phyloP scores from a whole-genome alignment of 1,284 basidiomycete genomes.

The Fomitopsis pinicola region DNA sequence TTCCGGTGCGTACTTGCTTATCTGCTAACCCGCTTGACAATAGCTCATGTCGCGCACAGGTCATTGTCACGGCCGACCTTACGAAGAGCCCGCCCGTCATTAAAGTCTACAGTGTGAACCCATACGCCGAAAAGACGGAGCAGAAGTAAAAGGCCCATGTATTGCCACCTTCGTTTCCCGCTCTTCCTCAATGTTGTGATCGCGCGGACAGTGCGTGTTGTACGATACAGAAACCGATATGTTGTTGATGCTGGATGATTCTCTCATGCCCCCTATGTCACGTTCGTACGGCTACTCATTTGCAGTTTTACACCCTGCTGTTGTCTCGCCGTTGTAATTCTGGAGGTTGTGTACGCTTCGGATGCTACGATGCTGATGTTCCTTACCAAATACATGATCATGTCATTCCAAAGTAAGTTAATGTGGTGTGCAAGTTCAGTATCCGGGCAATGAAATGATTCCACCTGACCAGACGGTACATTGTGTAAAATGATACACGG shows the following conservation, averaged over 20 bases:
- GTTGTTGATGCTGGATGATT: constrained; percentile 2
- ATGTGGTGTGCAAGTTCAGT: neutral
- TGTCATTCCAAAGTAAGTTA: neutral
- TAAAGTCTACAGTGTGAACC: constrained; percentile 88
- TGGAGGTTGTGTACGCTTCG: constrained; percentile 4
- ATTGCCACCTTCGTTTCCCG: neutral
- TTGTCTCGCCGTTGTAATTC: constrained; percentile 3
- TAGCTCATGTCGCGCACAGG: constrained; percentile 38
- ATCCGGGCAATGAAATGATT: no score
- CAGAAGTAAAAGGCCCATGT: constrained; percentile 30
- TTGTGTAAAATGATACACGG: no score
- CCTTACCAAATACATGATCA: constrained; percentile 2
- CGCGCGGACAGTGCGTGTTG: constrained; percentile 3
- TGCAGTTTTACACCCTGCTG: constrained; percentile 4
- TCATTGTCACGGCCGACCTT: constrained; percentile 89
- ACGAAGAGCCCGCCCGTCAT: constrained; percentile 94
- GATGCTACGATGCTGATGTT: constrained; percentile 6
- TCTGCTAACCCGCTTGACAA: neutral
- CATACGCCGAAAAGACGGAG: constrained; percentile 60
- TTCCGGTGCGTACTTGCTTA: constrained; percentile 62
- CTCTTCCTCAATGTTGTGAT: constrained; percentile 1
- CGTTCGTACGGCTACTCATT: constrained; percentile 1
- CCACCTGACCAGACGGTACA: no score
- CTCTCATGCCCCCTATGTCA: neutral
- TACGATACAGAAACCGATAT: constrained; percentile 4